A percentile compares a stretch with the other conserved stretches of the same genome.
phyloP scores from a whole-genome alignment of 306 rosid genomes.

The Prunus dulcis region DNA sequence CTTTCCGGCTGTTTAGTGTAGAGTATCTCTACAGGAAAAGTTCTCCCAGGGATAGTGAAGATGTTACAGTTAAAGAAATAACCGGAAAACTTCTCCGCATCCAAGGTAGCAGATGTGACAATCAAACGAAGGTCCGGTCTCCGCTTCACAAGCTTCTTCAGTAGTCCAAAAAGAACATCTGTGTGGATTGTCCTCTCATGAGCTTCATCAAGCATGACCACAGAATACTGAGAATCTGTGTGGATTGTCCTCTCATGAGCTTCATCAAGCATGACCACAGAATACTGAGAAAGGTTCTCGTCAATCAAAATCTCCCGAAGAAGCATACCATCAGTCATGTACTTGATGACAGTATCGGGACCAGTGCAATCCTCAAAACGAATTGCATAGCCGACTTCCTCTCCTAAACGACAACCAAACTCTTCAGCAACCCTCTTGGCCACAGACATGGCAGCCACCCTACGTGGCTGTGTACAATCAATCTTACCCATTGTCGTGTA shows the following conservation, averaged over 20 bases:
- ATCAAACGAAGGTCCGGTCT: no score
- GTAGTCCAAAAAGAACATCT: no score
- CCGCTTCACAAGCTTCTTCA: no score
- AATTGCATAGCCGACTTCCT: not conserved
- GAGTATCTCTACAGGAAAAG: not conserved
- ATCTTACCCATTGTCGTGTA: not conserved
- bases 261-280: no score
- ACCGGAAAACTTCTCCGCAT: no score
- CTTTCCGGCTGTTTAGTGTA: not conserved
- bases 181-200: no score
- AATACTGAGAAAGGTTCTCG: not conserved
- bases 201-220: no score
- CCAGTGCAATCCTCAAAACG: constrained; percentile 5
- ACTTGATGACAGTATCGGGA: not conserved
- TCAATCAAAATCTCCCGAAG: constrained; percentile 1
- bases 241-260: no score
- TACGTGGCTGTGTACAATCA: not conserved
- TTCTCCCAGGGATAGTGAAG: no score
- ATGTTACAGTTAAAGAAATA: no score
- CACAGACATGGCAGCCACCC: not conserved
- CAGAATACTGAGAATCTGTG: no score
- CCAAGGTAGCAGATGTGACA: no score
- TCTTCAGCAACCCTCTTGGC: constrained; percentile 1
- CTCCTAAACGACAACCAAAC: constrained; percentile 2
- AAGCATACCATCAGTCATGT: not conserved